Evolutionary conservation across 1,139 yeast genomes (phyloP).

Genomic region (Geotrichum restrictum): DNA sequence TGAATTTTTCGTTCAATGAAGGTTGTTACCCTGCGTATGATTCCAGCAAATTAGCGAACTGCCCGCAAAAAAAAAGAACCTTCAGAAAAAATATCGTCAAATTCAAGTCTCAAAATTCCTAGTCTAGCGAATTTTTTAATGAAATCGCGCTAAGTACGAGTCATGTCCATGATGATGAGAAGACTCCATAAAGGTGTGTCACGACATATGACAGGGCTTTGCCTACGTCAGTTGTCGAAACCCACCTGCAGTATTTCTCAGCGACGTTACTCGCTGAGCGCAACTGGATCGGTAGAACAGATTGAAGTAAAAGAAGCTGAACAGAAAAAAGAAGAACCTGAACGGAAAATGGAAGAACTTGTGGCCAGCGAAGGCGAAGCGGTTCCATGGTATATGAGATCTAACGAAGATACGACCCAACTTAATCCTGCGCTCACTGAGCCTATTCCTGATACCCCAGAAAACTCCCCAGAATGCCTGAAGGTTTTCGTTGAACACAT

Average conservation of each 20-base stretch:
- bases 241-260: not conserved
- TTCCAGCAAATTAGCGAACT: slow-evolving; percentile 7
- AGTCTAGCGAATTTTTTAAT: not conserved
- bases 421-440: slow-evolving; percentile 26
- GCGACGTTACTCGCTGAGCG: not conserved
- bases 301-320: not conserved
- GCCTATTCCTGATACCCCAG: slow-evolving; percentile 46
- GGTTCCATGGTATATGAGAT: slow-evolving; percentile 34
- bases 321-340: not conserved
- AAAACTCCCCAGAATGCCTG: slow-evolving; percentile 51
- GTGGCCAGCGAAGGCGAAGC: not conserved
- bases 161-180: slow-evolving; percentile 1
- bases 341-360: not conserved
- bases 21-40: slow-evolving; percentile 6
- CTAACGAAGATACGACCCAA: slow-evolving; percentile 24
- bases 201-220: not conserved
- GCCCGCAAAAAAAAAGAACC: not conserved
- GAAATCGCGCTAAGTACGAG: not conserved
- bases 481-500: slow-evolving; percentile 46
- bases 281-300: not conserved
- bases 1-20: not conserved
- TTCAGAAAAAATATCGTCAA: not conserved
- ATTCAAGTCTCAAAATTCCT: not conserved
- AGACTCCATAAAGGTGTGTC: slow-evolving; percentile 3
- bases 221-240: slow-evolving; percentile 1